Evolutionary conservation across 2,329 filamentous ascomycete species (phyloP).

Genomic region (Seiridium cupressi): DNA sequence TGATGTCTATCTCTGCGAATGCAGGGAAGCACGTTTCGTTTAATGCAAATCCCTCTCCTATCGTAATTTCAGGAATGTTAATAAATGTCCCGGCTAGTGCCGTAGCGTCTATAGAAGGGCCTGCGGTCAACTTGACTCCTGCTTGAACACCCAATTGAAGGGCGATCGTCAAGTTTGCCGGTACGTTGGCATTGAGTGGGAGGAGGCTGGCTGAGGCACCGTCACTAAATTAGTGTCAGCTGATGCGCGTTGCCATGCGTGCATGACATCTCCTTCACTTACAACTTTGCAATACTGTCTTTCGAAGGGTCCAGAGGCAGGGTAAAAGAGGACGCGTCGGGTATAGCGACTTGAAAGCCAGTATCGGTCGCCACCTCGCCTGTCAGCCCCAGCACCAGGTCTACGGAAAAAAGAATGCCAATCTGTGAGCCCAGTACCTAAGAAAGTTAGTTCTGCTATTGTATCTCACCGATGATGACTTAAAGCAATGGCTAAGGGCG

Average conservation of each 20-base stretch:
- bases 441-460: not conserved
- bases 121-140: conserved; percentile 19
- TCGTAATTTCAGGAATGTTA: conserved; percentile 21
- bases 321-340: conserved; percentile 21
- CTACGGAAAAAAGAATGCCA: conserved; percentile 21
- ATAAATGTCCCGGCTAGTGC: conserved; percentile 23
- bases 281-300: conserved; percentile 22
- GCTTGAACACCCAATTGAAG: conserved; percentile 22
- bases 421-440: conserved; percentile 22
- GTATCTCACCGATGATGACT: conserved; percentile 8
- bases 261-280: conserved; percentile 6
- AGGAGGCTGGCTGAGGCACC: conserved; percentile 19
- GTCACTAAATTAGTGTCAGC: conserved; percentile 11
- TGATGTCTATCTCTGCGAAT: conserved; percentile 25
- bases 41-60: conserved; percentile 11
- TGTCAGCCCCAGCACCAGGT: conserved; percentile 19
- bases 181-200: conserved; percentile 17
- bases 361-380: conserved; percentile 18
- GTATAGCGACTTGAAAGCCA: conserved; percentile 23
- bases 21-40: conserved; percentile 15
- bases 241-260: not conserved
- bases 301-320: conserved; percentile 18
- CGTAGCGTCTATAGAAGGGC: conserved; percentile 15
- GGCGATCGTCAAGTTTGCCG: conserved; percentile 19
- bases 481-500: conserved; percentile 22